Evolutionary conservation across 345 rosid species (phyloP).

Genomic region (Hibiscus trionum): DNA sequence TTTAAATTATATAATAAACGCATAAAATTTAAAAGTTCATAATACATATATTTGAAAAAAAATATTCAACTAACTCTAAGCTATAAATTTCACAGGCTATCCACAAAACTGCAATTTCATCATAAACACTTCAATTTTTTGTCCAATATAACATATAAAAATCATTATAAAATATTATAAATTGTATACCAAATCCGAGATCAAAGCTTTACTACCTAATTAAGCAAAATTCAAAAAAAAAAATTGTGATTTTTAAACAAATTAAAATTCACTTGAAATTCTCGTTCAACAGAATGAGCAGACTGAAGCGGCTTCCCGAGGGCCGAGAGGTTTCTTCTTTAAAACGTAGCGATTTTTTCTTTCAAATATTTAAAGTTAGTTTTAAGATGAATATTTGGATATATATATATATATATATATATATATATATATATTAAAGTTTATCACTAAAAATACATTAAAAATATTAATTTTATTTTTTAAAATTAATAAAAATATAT

Average conservation of each 20-base stretch:
- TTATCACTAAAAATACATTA: too few species aligned
- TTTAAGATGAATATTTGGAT: too few species aligned
- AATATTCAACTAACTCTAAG: not conserved
- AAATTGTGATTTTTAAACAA: not conserved
- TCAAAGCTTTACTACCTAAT: not conserved
- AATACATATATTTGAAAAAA: not conserved
- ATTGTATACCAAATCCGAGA: not conserved
- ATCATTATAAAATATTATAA: not conserved
- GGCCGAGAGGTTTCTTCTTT: conserved; percentile 96
- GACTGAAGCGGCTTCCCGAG: conserved; percentile 73
- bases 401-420: too few species aligned
- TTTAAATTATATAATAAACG: too few species aligned
- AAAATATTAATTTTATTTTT: too few species aligned
- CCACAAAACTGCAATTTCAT: not conserved
- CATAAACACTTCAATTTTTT: not conserved
- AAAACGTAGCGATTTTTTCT: conserved; percentile 36
- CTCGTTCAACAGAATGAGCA: conserved; percentile 92
- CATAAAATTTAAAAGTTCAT: too few species aligned
- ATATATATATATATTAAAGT: too few species aligned
- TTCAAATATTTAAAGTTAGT: too few species aligned
- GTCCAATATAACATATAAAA: not conserved
- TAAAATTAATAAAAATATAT: too few species aligned
- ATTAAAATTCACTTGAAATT: conserved; percentile 45
- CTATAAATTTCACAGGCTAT: not conserved
- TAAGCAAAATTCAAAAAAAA: not conserved